phyloP scores from a whole-genome alignment of 176 grass and related monocot genomes.

The Bonia amplexicaulis region DNA sequence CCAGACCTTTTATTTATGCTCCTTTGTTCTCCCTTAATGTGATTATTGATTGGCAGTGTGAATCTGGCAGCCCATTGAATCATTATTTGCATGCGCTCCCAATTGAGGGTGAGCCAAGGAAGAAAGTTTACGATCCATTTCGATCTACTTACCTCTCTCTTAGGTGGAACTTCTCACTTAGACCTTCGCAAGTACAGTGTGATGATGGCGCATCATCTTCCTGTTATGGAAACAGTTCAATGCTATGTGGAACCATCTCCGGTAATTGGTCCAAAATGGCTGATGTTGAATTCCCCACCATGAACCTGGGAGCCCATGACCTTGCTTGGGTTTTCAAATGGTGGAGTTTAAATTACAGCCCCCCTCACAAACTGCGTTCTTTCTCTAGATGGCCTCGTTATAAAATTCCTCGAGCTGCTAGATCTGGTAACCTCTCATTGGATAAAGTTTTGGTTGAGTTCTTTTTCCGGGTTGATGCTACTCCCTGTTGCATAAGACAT shows the following conservation, averaged over 20 bases:
- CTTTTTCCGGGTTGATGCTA: slow-evolving; percentile 89
- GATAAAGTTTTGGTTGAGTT: slow-evolving; percentile 99
- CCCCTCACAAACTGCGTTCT: slow-evolving; percentile 89
- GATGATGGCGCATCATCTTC: slow-evolving; percentile 47
- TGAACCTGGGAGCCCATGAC: slow-evolving; percentile 98
- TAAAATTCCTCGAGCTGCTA: slow-evolving; percentile 69
- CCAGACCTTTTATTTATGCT: slow-evolving; percentile 76
- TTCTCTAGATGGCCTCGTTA: slow-evolving; percentile 97
- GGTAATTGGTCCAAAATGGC: slow-evolving; percentile 49
- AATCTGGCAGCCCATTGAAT: slow-evolving; percentile 84
- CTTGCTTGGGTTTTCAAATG: slow-evolving; percentile 99
- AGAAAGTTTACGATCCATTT: slow-evolving; percentile 92
- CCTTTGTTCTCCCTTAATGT: slow-evolving; percentile 91
- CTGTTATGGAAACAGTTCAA: slow-evolving; percentile 51
- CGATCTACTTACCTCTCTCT: slow-evolving; percentile 97
- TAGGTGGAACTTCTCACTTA: slow-evolving; percentile 94
- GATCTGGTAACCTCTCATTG: slow-evolving; percentile 96
- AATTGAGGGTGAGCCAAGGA: slow-evolving; percentile 71
- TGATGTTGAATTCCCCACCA: slow-evolving; percentile 64
- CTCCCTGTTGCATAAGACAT: slow-evolving; percentile 92
- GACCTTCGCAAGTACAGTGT: slow-evolving; percentile 45
- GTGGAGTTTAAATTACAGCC: slow-evolving; percentile 96
- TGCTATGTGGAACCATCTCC: slow-evolving; percentile 40
- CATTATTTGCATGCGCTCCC: slow-evolving; percentile 98
- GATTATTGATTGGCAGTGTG: slow-evolving; percentile 94